Percentiles rank a stretch among this genome's conserved stretches.
Evolutionary conservation across 768 basidiomycete genomes (phyloP).

Genomic region (Phylloporus scabripes): DNA sequence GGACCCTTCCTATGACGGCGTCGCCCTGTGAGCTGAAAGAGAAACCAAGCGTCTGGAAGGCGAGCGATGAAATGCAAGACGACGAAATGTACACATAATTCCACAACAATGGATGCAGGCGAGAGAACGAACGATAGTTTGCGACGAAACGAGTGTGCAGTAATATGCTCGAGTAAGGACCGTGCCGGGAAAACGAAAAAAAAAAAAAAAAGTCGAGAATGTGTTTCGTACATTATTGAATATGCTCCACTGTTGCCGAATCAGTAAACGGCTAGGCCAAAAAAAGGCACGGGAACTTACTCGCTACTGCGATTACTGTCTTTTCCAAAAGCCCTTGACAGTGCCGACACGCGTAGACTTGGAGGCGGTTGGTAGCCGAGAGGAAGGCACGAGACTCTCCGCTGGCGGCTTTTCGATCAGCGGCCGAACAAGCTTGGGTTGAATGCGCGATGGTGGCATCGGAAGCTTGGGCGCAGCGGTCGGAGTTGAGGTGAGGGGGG

Average conservation of each 20-base stretch:
- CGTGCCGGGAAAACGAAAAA: neutral
- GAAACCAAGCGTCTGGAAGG: neutral
- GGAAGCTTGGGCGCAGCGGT: constrained; percentile 19
- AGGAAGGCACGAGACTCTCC: constrained; percentile 1
- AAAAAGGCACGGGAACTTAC: constrained; percentile 6
- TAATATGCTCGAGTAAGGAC: constrained; percentile 16
- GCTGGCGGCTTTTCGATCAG: constrained; percentile 5
- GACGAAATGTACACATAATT: constrained; percentile 29
- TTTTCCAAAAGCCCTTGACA: constrained; percentile 30
- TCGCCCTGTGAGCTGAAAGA: neutral
- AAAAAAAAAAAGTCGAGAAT: neutral
- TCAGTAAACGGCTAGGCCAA: too few relatives aligned
- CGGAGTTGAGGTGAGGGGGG: neutral
- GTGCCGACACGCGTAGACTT: constrained; percentile 22
- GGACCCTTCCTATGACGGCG: constrained; percentile 6
- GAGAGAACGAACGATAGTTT: constrained; percentile 13
- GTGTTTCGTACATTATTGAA: neutral
- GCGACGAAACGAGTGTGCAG: constrained; percentile 12
- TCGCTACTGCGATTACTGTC: constrained; percentile 10
- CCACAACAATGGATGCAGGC: constrained; percentile 26
- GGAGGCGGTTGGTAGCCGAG: constrained; percentile 21
- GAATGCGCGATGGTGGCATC: constrained; percentile 11
- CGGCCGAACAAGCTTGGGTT: constrained; percentile 10
- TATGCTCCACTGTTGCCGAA: too few relatives aligned
- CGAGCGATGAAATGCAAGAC: constrained; percentile 6